phyloP scores from a whole-genome alignment of 169 alveolate genomes.

The Cryptosporidium ryanae region DNA sequence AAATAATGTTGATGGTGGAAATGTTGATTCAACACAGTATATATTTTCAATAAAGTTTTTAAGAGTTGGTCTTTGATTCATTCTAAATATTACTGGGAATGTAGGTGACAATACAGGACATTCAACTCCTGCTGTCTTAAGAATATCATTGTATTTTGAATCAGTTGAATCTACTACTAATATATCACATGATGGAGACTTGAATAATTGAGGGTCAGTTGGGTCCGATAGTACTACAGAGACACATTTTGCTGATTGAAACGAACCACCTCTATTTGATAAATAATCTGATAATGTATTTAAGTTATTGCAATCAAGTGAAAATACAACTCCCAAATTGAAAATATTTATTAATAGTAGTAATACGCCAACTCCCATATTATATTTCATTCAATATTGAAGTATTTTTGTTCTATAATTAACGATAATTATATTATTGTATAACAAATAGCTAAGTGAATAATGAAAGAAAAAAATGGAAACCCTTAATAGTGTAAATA shows the following conservation, averaged over 20 bases:
- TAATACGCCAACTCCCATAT: too few species aligned
- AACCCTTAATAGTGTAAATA: too few species aligned
- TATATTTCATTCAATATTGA: too few species aligned
- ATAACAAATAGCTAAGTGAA: too few species aligned
- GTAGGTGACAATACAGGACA: conserved; percentile 15
- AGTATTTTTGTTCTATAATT: too few species aligned
- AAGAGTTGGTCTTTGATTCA: too few species aligned
- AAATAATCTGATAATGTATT: neutral
- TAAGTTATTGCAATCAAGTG: conserved; percentile 7
- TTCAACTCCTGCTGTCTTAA: conserved; percentile 14
- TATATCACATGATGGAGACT: conserved; percentile 33
- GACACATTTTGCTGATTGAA: conserved; percentile 35
- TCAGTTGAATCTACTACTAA: conserved; percentile 42
- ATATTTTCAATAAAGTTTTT: neutral
- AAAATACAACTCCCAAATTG: conserved; percentile 1
- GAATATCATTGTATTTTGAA: neutral
- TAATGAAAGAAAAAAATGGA: too few species aligned
- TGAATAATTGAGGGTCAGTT: neutral
- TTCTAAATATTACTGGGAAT: neutral
- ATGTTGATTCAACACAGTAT: conserved; percentile 38
- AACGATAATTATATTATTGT: too few species aligned
- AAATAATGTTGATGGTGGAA: neutral
- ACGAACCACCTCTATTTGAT: conserved; percentile 31
- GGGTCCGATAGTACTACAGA: conserved; percentile 7
- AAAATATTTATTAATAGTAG: neutral